Conservation (phyloP, 202 grass and related monocot genomes). For the Bolboschoenoplectus hybrid region DNA sequence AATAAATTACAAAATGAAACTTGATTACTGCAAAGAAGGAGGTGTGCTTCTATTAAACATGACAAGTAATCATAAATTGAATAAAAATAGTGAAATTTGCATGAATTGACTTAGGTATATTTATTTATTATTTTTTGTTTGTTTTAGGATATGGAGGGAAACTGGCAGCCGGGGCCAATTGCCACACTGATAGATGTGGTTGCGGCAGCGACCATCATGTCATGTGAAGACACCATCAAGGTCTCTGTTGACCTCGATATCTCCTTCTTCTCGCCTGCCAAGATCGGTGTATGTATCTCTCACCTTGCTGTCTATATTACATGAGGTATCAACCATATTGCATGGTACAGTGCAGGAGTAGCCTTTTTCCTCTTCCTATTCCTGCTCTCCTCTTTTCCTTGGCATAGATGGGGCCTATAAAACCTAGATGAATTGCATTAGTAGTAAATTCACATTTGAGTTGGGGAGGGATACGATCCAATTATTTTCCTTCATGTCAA, state of each 20-base stretch:
- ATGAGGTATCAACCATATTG: not conserved
- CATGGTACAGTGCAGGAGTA: not conserved
- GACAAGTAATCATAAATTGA: not conserved
- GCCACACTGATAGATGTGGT: constrained; percentile 62
- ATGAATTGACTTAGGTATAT: not conserved
- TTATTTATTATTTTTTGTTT: not conserved
- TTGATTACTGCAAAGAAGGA: not conserved
- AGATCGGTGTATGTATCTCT: constrained; percentile 51
- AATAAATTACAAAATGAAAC: not conserved
- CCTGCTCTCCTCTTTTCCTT: not conserved
- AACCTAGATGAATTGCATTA: not conserved
- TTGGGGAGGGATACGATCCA: not conserved
- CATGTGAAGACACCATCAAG: constrained; percentile 68
- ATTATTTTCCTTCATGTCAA: not conserved
- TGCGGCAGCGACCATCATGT: constrained; percentile 79
- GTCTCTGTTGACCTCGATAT: constrained; percentile 78
- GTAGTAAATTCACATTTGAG: not conserved
- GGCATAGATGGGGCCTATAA: not conserved
- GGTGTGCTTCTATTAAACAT: not conserved
- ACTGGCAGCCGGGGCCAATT: constrained; percentile 79
- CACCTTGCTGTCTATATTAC: not conserved
- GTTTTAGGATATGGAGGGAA: constrained; percentile 64
- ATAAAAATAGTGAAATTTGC: not conserved
- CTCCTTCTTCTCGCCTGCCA: constrained; percentile 70
- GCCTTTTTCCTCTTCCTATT: not conserved